Percentiles rank a stretch among this genome's conserved stretches.
phyloP scores from a whole-genome alignment of 768 basidiomycete genomes.

The Pleurotus platypus region DNA sequence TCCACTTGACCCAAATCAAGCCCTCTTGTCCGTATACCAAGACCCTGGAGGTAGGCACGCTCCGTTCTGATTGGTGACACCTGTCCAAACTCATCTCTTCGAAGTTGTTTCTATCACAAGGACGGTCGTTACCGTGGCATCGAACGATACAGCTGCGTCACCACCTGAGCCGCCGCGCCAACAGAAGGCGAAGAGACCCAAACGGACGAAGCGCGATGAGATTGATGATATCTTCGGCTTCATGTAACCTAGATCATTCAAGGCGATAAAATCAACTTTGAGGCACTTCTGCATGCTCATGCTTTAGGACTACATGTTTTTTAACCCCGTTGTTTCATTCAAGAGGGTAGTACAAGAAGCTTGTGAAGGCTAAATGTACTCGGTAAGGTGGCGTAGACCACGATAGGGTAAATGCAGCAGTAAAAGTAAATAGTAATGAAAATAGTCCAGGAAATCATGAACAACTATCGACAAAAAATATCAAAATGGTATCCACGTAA shows the following conservation, averaged over 20 bases:
- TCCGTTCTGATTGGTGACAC: too few species aligned
- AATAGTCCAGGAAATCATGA: slow-evolving; percentile 11
- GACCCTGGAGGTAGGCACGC: too few species aligned
- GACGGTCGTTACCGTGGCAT: neutral
- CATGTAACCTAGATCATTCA: neutral
- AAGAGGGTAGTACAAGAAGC: slow-evolving; percentile 4
- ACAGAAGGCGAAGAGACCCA: slow-evolving; percentile 27
- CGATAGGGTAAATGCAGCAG: neutral
- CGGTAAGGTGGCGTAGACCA: neutral
- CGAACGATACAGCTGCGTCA: neutral
- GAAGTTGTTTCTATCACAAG: neutral
- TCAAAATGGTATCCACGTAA: slow-evolving; percentile 16
- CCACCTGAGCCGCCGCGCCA: neutral
- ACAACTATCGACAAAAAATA: slow-evolving; percentile 9
- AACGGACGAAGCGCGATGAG: slow-evolving; percentile 45
- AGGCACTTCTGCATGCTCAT: too few species aligned
- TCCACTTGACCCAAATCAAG: too few species aligned
- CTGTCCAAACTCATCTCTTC: too few species aligned
- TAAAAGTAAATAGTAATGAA: slow-evolving; percentile 6
- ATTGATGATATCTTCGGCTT: slow-evolving; percentile 69
- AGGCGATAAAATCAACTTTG: too few species aligned
- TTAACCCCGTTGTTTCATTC: slow-evolving; percentile 7
- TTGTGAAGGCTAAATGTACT: neutral
- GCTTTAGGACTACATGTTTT: neutral
- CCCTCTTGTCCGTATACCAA: too few species aligned